Evolutionary conservation across 2,329 filamentous ascomycete species (phyloP), one percentile per base, ranked within the genome.

Genomic region (Nemania diffusa): DNA sequence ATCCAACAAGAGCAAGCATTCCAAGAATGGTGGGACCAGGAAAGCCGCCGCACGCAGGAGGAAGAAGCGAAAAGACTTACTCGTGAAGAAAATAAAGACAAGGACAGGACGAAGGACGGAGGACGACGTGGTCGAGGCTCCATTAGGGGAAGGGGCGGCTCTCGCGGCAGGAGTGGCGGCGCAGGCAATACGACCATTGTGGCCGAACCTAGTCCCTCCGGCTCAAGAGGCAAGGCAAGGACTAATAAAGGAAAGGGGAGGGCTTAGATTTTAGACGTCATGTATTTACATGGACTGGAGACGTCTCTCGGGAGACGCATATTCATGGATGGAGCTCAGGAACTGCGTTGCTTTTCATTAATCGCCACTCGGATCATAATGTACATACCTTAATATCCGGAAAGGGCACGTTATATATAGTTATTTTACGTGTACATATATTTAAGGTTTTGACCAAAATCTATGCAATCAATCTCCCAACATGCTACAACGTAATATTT

Each of bases 1-100:
- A 99, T 99, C 66, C 96, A 99, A 78, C 90, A 96, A 71, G 96
- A 99, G 79, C 96, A 99, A 77, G 93, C 93, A 58, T 99, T 99
- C 77, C 93, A 97, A 77, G 90, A 97, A 77, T 97, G 94, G 94
- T 97, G 94, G 94, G 93, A 97, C 72, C 90, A 92, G 69, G 94
- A 97, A 79, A 93, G 90, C 73, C 85, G 86, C 67, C 85, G 92
- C 29, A 87, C 91, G 42, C 90, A 91, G 70, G 88, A 91, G 71
- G 88, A 89, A 68, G 86, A 87, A 68, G 83, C 84, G 2, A 76
- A 80, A 51, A 78, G 81, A 57, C 75, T 78, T 26, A 76, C 75
- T 37, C 79, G 78, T 65, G 79, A 81, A 51, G 81, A 85, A 72
- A 83, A 78, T 62, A 79, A 78, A 73, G 76, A 64, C 73, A 79